Percentiles rank a stretch among this genome's conserved stretches.
phyloP scores from a whole-genome alignment of 768 basidiomycete genomes.

The Psilocybe azurescens region DNA sequence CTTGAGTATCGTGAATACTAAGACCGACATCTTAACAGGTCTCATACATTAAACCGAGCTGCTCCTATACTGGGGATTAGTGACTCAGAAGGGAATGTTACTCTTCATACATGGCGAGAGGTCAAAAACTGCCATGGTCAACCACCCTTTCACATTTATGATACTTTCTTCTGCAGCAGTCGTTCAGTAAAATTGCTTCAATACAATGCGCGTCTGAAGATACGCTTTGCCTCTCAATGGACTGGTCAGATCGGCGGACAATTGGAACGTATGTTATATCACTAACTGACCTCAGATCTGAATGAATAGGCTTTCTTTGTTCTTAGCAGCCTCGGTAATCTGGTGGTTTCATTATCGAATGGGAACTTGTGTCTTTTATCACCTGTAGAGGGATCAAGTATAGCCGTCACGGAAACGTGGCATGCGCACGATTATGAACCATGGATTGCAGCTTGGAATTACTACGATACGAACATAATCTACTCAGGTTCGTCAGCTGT shows the following conservation, averaged over 20 bases:
- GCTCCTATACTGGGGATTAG: constrained; percentile 71
- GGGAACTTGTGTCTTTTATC: constrained; percentile 71
- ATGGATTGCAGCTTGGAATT: constrained; percentile 93
- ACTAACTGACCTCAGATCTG: background rate
- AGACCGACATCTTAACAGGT: constrained; percentile 45
- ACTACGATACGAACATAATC: constrained; percentile 79
- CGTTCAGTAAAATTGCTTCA: constrained; percentile 42
- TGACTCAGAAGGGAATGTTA: constrained; percentile 83
- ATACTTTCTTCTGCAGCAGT: constrained; percentile 35
- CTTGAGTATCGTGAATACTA: background rate
- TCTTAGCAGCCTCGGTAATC: constrained; percentile 52
- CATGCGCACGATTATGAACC: constrained; percentile 92
- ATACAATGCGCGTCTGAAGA: constrained; percentile 58
- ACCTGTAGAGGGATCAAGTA: constrained; percentile 47
- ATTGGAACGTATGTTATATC: constrained; percentile 46
- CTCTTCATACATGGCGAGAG: constrained; percentile 64
- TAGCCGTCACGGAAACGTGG: constrained; percentile 67
- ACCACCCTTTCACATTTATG: constrained; percentile 11
- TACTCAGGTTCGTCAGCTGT: constrained; percentile 70
- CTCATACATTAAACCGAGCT: constrained; percentile 49
- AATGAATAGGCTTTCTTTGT: background rate
- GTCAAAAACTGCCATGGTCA: constrained; percentile 30
- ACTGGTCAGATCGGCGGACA: constrained; percentile 82
- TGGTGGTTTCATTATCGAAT: constrained; percentile 85
- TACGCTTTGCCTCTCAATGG: constrained; percentile 86